Conservation (phyloP, 1,139 yeast species). For the Taphrina populina region DNA sequence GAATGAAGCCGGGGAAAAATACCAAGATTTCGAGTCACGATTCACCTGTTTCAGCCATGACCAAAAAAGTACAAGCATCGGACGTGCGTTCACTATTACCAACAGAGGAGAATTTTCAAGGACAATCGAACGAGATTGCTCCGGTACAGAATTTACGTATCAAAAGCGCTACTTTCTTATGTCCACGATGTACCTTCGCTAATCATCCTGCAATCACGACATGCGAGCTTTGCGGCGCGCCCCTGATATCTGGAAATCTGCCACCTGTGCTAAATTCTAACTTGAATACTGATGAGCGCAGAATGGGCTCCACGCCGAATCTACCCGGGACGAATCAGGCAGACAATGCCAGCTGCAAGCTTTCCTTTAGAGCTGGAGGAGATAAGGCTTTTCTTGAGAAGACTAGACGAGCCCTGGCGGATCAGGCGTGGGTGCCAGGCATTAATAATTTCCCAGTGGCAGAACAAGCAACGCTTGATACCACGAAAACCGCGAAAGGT, state of each 20-base stretch:
- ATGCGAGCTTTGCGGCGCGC: slow-evolving; percentile 86
- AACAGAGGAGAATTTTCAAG: too few relatives aligned
- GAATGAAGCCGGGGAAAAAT: slow-evolving; percentile 52
- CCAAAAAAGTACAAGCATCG: too few relatives aligned
- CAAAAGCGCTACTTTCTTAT: slow-evolving; percentile 50
- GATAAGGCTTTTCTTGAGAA: slow-evolving; percentile 32
- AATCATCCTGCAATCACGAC: slow-evolving; percentile 74
- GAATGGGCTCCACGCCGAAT: slow-evolving; percentile 34
- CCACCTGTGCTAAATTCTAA: slow-evolving; percentile 40
- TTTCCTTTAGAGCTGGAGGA: slow-evolving; percentile 14
- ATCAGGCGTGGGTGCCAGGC: slow-evolving; percentile 13
- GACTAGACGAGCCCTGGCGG: slow-evolving; percentile 17
- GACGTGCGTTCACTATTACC: too few relatives aligned
- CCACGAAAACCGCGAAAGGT: slow-evolving; percentile 35
- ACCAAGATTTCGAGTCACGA: slow-evolving; percentile 2
- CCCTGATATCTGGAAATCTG: slow-evolving; percentile 48
- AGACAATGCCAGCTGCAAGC: slow-evolving; percentile 12
- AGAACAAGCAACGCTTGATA: neutral
- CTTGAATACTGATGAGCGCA: slow-evolving; percentile 40
- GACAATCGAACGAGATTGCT: too few relatives aligned
- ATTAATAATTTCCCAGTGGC: slow-evolving; percentile 7
- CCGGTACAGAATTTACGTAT: too few relatives aligned
- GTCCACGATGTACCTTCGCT: slow-evolving; percentile 79
- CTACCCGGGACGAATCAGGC: neutral
- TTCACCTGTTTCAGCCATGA: too few relatives aligned